Evolutionary conservation across 73 alveolate species (phyloP), one percentile per base, ranked within the genome.

Genomic region (Stentor coeruleus): DNA sequence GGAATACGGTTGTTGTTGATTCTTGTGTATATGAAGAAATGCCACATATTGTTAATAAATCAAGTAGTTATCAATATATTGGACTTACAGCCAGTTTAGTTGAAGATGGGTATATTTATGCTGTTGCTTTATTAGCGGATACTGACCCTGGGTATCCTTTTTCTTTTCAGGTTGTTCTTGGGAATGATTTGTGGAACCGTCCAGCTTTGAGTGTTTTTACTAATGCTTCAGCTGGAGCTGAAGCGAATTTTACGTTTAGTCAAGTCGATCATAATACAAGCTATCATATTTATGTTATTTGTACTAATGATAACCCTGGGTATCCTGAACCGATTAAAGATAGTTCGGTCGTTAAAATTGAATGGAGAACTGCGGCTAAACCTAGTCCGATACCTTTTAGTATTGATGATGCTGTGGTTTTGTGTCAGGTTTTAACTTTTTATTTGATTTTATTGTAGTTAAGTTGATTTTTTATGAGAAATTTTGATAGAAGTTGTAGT

Each of bases 61-160:
- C 79, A 0, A 66, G 79, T 31, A 33, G n/a, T 33, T 66, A 66
- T 66, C n/a, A 33, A 11, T 28, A 20, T 20, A 66, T 66, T 11
- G n/a, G 49, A 33, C 37, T 66, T 66, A 28, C 79, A 26, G 79
- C 79, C 15, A 31, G 40, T 20, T 31, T 66, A 2, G 39, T 28
- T 14, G 37, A 66, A 20, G 79, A 66, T 66, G 79, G 79, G 79
- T 66, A 26, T 66, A 33, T 66, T 66, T 66, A 66, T 66, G n/a
- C 79, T 66, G 33, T 66, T 66, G 79, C 79, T 1, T 1, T 66
- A 11, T 15, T 31, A 0, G 37, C 40, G 36, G 37, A 20, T 66
- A 20, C n/a, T 0, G 79, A 66, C 33, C 79, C 79, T 1, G 79
- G 79, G 1, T 28, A 1, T 20, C 79, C 79, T 66, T 66, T 20